Conservation (phyloP, 2,329 filamentous ascomycete genomes). For the Colletotrichum filicis region DNA sequence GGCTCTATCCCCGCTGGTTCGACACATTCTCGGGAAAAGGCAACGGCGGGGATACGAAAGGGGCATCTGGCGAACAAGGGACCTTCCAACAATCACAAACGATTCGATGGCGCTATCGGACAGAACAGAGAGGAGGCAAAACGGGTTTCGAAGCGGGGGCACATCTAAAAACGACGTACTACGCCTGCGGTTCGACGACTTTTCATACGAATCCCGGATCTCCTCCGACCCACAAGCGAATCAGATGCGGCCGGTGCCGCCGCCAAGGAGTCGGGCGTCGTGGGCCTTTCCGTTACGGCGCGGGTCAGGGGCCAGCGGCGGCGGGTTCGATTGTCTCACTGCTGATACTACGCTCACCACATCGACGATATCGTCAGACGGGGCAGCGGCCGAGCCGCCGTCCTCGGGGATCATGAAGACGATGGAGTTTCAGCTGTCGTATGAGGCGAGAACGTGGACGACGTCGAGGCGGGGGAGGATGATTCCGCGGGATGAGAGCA, state of each 20-base stretch:
- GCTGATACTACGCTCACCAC: neutral
- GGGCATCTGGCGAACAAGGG: neutral
- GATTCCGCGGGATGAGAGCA: neutral
- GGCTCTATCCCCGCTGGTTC: conserved; percentile 47
- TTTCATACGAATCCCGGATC: conserved; percentile 21
- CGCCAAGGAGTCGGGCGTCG: neutral
- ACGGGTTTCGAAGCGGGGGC: neutral
- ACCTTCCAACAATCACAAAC: neutral
- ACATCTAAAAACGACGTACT: conserved; percentile 8
- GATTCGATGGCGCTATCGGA: neutral
- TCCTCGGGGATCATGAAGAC: conserved; percentile 28
- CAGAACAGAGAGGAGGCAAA: neutral
- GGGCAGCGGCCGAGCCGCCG: neutral
- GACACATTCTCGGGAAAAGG: neutral
- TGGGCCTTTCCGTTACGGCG: conserved; percentile 14
- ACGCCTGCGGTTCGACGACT: conserved; percentile 29
- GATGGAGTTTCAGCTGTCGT: conserved; percentile 27
- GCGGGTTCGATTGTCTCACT: neutral
- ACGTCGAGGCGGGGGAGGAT: neutral
- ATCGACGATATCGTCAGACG: neutral
- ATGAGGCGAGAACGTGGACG: conserved; percentile 19
- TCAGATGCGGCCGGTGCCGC: neutral
- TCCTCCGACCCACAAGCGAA: conserved; percentile 14
- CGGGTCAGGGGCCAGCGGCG: neutral
- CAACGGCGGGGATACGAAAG: neutral